phyloP scores from a whole-genome alignment of 305 asterid species.

The Euphrasia arctica region DNA sequence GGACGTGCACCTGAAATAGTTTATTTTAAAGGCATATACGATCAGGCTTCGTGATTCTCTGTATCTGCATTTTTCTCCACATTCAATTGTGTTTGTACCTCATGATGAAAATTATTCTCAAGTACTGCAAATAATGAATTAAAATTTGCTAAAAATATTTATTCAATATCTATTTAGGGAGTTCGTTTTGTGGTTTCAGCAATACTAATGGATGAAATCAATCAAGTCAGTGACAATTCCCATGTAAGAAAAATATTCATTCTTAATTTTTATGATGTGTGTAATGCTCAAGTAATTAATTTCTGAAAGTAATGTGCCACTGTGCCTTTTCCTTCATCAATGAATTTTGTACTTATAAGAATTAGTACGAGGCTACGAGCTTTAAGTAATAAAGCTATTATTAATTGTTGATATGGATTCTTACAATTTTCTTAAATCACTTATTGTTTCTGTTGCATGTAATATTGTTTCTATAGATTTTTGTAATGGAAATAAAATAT shows the following conservation, averaged over 20 bases:
- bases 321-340: neutral
- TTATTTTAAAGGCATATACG: neutral
- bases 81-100: neutral
- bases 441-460: neutral
- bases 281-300: neutral
- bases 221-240: constrained; percentile 11
- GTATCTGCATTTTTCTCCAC: constrained; percentile 6
- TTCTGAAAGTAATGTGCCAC: neutral
- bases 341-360: neutral
- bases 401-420: neutral
- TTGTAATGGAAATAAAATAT: neutral
- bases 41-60: neutral
- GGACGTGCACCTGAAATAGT: constrained; percentile 1
- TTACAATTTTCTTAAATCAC: neutral
- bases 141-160: neutral
- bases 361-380: neutral
- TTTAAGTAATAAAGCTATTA: neutral
- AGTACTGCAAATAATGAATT: constrained; percentile 8
- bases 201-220: constrained; percentile 19
- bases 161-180: constrained; percentile 1
- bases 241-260: constrained; percentile 22
- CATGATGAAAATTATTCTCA: neutral
- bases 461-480: neutral
- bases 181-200: constrained; percentile 20
- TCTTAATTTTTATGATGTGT: constrained; percentile 6